Percentiles rank a stretch among this genome's conserved stretches.
These are phyloP conservation scores for Irpex sp. DNA, from an alignment of 1,284 basidiomycete genomes.

Conservation along the genomic window DNA sequence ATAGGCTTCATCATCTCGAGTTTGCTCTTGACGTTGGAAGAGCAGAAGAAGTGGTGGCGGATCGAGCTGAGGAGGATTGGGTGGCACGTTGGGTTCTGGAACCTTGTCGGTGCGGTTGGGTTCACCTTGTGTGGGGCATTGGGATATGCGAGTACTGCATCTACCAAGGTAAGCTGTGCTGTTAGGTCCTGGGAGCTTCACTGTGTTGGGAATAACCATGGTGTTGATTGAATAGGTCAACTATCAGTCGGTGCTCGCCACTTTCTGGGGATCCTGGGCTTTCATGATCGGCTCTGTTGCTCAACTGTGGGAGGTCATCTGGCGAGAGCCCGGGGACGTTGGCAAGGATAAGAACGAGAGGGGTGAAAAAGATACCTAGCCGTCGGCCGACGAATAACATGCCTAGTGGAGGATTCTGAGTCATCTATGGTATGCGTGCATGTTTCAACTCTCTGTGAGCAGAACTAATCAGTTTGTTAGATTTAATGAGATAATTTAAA, in stretches of 20 bases:
- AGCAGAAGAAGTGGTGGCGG: slow-evolving; percentile 50
- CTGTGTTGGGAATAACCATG: background rate
- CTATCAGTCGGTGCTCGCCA: slow-evolving; percentile 50
- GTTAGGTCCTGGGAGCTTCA: background rate
- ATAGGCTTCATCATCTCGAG: slow-evolving; percentile 52
- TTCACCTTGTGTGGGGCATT: slow-evolving; percentile 54
- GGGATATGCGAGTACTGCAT: slow-evolving; percentile 36
- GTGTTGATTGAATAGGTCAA: slow-evolving; percentile 17
- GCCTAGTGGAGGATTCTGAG: too few relatives aligned
- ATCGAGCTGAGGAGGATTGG: slow-evolving; percentile 38
- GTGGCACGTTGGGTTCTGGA: slow-evolving; percentile 52
- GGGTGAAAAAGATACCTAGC: background rate
- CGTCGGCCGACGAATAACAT: too few relatives aligned
- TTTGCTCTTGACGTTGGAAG: slow-evolving; percentile 50
- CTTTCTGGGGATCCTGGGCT: slow-evolving; percentile 61
- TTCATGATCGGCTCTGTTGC: slow-evolving; percentile 55
- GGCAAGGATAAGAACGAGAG: background rate
- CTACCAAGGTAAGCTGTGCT: slow-evolving; percentile 17
- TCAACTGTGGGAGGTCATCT: slow-evolving; percentile 44
- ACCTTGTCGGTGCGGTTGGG: slow-evolving; percentile 51
- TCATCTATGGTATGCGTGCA: too few relatives aligned
- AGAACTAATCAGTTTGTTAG: too few relatives aligned
- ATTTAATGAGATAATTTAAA: too few relatives aligned
- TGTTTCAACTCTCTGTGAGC: too few relatives aligned
- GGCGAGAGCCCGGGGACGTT: slow-evolving; percentile 17